phyloP scores from a whole-genome alignment of 176 grass and related monocot genomes.

The Bromus sterilis region DNA sequence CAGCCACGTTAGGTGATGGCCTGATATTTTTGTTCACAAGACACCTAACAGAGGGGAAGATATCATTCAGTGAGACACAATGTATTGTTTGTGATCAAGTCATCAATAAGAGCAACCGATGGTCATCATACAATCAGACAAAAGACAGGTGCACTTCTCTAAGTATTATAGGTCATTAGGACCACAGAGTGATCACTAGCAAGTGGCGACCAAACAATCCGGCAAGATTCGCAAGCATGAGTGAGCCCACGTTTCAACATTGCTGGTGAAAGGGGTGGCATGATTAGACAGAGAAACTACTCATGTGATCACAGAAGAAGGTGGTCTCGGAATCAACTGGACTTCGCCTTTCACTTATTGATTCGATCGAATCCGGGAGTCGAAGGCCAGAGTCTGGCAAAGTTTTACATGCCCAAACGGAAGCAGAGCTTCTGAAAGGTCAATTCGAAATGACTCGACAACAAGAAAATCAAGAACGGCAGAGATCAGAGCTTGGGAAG shows the following conservation, averaged over 20 bases:
- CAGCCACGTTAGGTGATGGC: neutral
- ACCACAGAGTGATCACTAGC: neutral
- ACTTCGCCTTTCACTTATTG: neutral
- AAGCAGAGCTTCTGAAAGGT: neutral
- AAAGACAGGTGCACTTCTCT: neutral
- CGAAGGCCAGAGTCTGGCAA: neutral
- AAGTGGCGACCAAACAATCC: neutral
- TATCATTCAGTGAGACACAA: neutral
- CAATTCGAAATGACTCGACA: neutral
- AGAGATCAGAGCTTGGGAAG: neutral
- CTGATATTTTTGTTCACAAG: neutral
- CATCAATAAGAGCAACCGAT: neutral
- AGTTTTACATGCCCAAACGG: neutral
- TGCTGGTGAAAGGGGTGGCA: neutral
- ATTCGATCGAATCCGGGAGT: neutral
- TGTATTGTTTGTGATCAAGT: neutral
- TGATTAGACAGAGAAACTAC: conserved; percentile 15
- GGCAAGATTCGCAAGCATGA: neutral
- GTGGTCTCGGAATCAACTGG: neutral
- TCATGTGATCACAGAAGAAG: neutral
- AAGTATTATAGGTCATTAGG: neutral
- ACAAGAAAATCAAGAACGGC: neutral
- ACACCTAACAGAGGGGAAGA: neutral
- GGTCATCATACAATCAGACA: neutral
- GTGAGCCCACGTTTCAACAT: neutral